phyloP scores from a whole-genome alignment of 1,284 basidiomycete species.

The Malassezia globosa region DNA sequence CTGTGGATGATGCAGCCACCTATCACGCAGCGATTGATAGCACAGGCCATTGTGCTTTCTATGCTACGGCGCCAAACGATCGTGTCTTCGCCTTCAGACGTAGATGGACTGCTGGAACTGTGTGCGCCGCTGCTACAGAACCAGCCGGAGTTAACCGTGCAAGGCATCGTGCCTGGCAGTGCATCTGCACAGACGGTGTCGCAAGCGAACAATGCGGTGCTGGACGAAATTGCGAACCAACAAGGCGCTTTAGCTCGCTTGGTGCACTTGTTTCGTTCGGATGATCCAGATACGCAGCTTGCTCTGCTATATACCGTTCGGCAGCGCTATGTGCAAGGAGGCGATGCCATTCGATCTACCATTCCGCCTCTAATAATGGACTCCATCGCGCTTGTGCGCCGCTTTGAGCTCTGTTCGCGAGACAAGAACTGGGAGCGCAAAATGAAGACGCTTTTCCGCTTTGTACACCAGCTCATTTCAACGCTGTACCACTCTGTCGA shows the following conservation, averaged over 20 bases:
- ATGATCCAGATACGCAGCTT: constrained; percentile 40
- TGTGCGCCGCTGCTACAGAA: constrained; percentile 38
- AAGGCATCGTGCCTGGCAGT: not conserved
- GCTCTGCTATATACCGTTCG: constrained; percentile 39
- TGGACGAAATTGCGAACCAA: constrained; percentile 43
- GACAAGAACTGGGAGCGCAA: constrained; percentile 36
- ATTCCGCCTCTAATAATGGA: constrained; percentile 40
- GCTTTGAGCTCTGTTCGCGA: constrained; percentile 29
- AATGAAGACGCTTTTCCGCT: constrained; percentile 42
- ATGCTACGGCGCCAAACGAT: constrained; percentile 41
- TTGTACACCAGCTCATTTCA: constrained; percentile 43
- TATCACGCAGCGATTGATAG: constrained; percentile 37
- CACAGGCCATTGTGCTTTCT: constrained; percentile 40
- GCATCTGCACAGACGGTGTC: not conserved
- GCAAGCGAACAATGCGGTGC: not conserved
- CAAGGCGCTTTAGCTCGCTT: constrained; percentile 43
- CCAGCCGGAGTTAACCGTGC: constrained; percentile 36
- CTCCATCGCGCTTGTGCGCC: constrained; percentile 39
- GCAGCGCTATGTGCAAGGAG: constrained; percentile 38
- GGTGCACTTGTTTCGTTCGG: constrained; percentile 42
- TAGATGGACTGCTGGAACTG: constrained; percentile 39
- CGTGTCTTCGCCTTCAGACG: constrained; percentile 42
- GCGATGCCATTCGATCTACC: constrained; percentile 40
- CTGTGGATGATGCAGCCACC: constrained; percentile 37
- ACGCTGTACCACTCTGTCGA: constrained; percentile 43